A percentile compares a stretch with the other conserved stretches of the same genome.
These are phyloP conservation scores for Colletotrichum aenigma DNA, from an alignment of 2,329 filamentous ascomycete genomes.

Conservation along the genomic window DNA sequence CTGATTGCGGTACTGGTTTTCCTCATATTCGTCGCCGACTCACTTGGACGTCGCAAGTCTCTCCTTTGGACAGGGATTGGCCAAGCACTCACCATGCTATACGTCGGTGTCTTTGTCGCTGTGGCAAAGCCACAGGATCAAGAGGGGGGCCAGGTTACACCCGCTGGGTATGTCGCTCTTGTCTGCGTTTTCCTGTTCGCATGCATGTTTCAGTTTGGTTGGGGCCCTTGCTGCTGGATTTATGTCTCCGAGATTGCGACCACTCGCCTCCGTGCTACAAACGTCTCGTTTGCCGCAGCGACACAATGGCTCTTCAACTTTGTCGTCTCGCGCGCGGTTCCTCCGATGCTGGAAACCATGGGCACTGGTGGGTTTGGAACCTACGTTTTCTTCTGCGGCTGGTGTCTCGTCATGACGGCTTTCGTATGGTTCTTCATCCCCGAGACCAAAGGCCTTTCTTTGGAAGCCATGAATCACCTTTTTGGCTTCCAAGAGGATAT, in stretches of 20 bases:
- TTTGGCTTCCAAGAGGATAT: constrained; percentile 9
- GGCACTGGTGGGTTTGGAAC: constrained; percentile 48
- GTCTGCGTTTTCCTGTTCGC: constrained; percentile 70
- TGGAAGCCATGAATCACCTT: constrained; percentile 16
- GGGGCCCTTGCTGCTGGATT: constrained; percentile 47
- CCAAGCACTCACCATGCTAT: constrained; percentile 35
- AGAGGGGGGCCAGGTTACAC: constrained; percentile 35
- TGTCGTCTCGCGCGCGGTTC: constrained; percentile 66
- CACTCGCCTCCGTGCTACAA: constrained; percentile 51
- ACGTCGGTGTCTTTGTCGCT: constrained; percentile 61
- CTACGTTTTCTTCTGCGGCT: constrained; percentile 41
- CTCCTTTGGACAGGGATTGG: constrained; percentile 27
- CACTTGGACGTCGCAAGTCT: constrained; percentile 22
- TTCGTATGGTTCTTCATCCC: constrained; percentile 47
- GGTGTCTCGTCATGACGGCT: constrained; percentile 34
- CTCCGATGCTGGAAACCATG: constrained; percentile 63
- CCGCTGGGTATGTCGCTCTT: constrained; percentile 64
- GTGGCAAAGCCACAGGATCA: constrained; percentile 53
- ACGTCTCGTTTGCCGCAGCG: constrained; percentile 64
- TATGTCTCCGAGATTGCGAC: constrained; percentile 53
- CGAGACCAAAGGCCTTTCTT: constrained; percentile 49
- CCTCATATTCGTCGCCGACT: constrained; percentile 25
- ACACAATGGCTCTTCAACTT: constrained; percentile 72
- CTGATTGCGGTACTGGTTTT: constrained; percentile 23
- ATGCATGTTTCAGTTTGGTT: constrained; percentile 40